Evolutionary conservation across 2,329 filamentous ascomycete genomes (phyloP).

Genomic region (Penicillium frequentans): DNA sequence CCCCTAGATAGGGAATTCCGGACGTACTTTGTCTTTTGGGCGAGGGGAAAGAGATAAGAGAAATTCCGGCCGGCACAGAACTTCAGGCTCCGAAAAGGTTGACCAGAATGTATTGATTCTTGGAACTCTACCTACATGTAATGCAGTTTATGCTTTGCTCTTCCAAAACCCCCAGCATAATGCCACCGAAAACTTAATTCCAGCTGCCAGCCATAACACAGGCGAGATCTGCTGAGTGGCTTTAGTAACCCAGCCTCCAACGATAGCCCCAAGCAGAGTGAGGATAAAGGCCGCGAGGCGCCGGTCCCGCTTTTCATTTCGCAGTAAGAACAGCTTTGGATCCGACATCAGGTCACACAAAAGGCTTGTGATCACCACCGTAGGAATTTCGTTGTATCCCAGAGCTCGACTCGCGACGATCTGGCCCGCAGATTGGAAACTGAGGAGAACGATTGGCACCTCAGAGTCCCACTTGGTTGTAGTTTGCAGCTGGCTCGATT

Average conservation of each 20-base stretch:
- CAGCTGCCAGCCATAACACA: conserved; percentile 26
- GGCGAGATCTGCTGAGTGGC: conserved; percentile 22
- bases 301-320: conserved; percentile 29
- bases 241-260: conserved; percentile 31
- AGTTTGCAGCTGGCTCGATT: background rate
- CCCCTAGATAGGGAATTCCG: background rate
- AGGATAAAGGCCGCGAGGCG: conserved; percentile 27
- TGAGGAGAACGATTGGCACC: conserved; percentile 31
- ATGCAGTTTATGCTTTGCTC: background rate
- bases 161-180: conserved; percentile 24
- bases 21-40: background rate
- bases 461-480: conserved; percentile 8
- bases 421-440: conserved; percentile 33
- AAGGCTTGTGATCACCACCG: conserved; percentile 32
- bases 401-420: conserved; percentile 30
- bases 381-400: conserved; percentile 32
- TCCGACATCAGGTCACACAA: conserved; percentile 13
- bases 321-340: conserved; percentile 18
- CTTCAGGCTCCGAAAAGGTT: background rate
- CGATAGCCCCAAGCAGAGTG: conserved; percentile 27
- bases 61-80: background rate
- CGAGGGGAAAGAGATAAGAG: background rate
- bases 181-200: conserved; percentile 23
- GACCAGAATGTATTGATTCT: background rate
- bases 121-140: background rate